Conservation (phyloP, 768 basidiomycete species). For the Boletus rubroflammeus region DNA sequence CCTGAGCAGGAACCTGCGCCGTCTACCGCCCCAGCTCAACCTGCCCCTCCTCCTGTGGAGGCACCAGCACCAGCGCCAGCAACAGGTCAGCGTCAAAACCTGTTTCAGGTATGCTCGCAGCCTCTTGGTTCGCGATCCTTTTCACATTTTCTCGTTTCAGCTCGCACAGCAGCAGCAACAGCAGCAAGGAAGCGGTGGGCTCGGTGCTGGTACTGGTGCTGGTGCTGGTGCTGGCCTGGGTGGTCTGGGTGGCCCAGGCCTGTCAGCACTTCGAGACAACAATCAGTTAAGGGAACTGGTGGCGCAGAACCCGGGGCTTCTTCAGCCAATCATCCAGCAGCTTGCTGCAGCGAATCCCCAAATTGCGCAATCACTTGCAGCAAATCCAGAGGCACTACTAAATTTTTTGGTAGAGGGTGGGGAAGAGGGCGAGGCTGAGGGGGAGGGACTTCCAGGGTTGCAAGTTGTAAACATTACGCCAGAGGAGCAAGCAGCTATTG, state of each 20-base stretch:
- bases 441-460: constrained; percentile 29
- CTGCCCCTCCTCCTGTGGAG: constrained; percentile 36
- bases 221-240: constrained; percentile 1
- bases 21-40: constrained; percentile 44
- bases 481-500: constrained; percentile 86
- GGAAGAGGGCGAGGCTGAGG: constrained; percentile 38
- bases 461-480: constrained; percentile 70
- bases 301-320: constrained; percentile 67
- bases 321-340: constrained; percentile 84
- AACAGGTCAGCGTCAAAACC: constrained; percentile 64
- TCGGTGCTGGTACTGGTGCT: constrained; percentile 1
- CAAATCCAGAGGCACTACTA: constrained; percentile 68
- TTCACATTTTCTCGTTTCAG: constrained; percentile 33
- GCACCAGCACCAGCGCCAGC: constrained; percentile 23
- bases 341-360: constrained; percentile 71
- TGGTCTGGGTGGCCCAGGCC: constrained; percentile 33
- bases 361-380: constrained; percentile 62
- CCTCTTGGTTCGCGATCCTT: not conserved
- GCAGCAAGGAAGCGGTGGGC: constrained; percentile 26
- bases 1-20: constrained; percentile 39
- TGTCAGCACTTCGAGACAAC: constrained; percentile 54
- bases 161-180: constrained; percentile 59
- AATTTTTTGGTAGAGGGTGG: constrained; percentile 55
- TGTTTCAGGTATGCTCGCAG: constrained; percentile 67
- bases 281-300: constrained; percentile 73